Conservation (phyloP, 2,329 filamentous ascomycete genomes). For the Capronia americana region DNA sequence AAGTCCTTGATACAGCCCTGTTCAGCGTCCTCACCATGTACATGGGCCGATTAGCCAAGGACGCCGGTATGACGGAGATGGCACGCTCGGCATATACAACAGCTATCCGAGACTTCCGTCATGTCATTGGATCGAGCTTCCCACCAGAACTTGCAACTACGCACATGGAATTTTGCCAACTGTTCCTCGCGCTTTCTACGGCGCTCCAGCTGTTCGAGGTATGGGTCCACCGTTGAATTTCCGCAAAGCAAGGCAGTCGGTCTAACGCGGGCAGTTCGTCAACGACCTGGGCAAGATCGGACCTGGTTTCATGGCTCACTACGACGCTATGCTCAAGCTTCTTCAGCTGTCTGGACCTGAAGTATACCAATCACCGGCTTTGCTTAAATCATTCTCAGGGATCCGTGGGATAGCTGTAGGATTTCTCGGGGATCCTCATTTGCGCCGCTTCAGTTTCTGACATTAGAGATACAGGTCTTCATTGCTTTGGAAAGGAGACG, state of each 20-base stretch:
- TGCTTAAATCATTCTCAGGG: constrained; percentile 9
- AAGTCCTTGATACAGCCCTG: constrained; percentile 8
- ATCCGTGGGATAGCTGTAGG: constrained; percentile 14
- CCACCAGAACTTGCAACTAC: not conserved
- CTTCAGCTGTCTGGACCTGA: constrained; percentile 12
- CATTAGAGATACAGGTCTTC: constrained; percentile 1
- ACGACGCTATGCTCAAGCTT: constrained; percentile 20
- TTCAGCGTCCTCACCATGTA: constrained; percentile 20
- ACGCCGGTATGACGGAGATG: constrained; percentile 2
- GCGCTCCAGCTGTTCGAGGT: constrained; percentile 19
- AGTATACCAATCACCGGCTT: constrained; percentile 12
- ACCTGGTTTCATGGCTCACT: constrained; percentile 6
- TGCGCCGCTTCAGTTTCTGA: not conserved
- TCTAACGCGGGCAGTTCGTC: constrained; percentile 6
- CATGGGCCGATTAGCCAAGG: constrained; percentile 11
- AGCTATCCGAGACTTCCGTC: constrained; percentile 12
- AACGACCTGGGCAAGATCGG: constrained; percentile 9
- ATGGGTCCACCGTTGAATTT: not conserved
- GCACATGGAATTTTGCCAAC: not conserved
- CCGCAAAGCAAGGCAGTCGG: not conserved
- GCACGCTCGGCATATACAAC: constrained; percentile 14
- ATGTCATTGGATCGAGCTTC: constrained; percentile 5
- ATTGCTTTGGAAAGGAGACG: constrained; percentile 3
- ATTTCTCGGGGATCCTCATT: not conserved
- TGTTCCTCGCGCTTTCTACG: constrained; percentile 13